Evolutionary conservation across 2,329 filamentous ascomycete genomes (phyloP).

Genomic region (Venturia carpophila): DNA sequence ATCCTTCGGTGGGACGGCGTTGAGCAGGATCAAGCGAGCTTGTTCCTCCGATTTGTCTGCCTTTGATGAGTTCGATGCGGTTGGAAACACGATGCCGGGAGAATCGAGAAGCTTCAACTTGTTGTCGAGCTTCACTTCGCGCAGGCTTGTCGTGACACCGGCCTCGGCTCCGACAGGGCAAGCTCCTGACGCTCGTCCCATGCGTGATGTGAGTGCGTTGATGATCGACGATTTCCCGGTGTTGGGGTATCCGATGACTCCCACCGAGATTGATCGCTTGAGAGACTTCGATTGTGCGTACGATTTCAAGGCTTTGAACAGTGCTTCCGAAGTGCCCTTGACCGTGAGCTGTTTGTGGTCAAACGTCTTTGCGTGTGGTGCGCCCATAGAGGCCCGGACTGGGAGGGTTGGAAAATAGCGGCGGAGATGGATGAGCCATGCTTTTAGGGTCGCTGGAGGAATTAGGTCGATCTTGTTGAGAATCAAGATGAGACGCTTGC

Average conservation of each 20-base stretch:
- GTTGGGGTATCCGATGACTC: constrained; percentile 92
- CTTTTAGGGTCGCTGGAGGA: constrained; percentile 70
- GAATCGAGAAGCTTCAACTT: constrained; percentile 91
- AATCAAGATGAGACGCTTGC: constrained; percentile 82
- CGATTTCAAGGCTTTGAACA: constrained; percentile 84
- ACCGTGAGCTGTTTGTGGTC: constrained; percentile 86
- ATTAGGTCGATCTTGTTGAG: constrained; percentile 95
- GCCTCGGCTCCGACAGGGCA: constrained; percentile 88
- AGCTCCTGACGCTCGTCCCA: constrained; percentile 59
- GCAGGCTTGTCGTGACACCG: constrained; percentile 80
- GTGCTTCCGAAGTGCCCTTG: constrained; percentile 72
- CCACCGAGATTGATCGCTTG: constrained; percentile 83
- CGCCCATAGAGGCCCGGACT: constrained; percentile 72
- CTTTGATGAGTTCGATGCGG: constrained; percentile 40
- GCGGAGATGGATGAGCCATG: constrained; percentile 76
- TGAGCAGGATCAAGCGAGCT: constrained; percentile 78
- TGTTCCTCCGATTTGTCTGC: constrained; percentile 58
- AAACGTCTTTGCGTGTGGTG: constrained; percentile 81
- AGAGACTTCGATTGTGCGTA: constrained; percentile 76
- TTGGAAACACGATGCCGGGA: constrained; percentile 89
- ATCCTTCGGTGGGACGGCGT: constrained; percentile 86
- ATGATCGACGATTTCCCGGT: constrained; percentile 96
- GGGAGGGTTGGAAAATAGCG: constrained; percentile 88
- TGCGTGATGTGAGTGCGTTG: constrained; percentile 75
- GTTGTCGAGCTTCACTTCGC: constrained; percentile 88